Conservation (phyloP, 2,329 filamentous ascomycete species). For the Colletotrichum siamense region DNA sequence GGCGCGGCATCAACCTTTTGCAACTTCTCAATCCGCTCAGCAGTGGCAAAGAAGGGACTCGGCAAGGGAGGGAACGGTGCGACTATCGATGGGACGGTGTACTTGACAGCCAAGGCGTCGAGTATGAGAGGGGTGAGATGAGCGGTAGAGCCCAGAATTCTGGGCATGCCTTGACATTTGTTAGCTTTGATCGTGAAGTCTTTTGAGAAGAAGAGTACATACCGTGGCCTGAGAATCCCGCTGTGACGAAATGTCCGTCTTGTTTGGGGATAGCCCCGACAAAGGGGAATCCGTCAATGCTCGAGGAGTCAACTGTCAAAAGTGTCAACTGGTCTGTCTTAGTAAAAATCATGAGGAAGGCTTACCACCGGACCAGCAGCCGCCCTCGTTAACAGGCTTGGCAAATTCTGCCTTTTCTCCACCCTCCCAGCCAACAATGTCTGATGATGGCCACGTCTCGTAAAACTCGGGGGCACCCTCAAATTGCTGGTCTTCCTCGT, state of each 20-base stretch:
- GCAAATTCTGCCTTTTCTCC: not conserved
- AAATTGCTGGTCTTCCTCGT: not conserved
- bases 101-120: not conserved
- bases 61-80: not conserved
- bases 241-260: not conserved
- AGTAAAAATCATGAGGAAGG: rapidly evolving
- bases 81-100: not conserved
- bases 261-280: not conserved
- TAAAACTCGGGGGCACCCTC: not conserved
- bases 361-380: not conserved
- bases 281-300: not conserved
- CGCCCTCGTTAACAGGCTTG: not conserved
- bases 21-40: not conserved
- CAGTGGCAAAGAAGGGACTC: not conserved
- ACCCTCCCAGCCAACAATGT: not conserved
- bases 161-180: not conserved
- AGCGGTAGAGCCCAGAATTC: not conserved
- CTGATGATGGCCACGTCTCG: not conserved
- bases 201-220: not conserved
- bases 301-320: not conserved
- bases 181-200: not conserved
- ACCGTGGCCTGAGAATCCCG: not conserved
- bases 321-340: rapidly evolving
- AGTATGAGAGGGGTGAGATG: not conserved
- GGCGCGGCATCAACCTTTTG: not conserved